These are phyloP conservation scores for Metschnikowia drakensbergensis DNA, from an alignment of 805 yeast genomes.

Conservation along the genomic window DNA sequence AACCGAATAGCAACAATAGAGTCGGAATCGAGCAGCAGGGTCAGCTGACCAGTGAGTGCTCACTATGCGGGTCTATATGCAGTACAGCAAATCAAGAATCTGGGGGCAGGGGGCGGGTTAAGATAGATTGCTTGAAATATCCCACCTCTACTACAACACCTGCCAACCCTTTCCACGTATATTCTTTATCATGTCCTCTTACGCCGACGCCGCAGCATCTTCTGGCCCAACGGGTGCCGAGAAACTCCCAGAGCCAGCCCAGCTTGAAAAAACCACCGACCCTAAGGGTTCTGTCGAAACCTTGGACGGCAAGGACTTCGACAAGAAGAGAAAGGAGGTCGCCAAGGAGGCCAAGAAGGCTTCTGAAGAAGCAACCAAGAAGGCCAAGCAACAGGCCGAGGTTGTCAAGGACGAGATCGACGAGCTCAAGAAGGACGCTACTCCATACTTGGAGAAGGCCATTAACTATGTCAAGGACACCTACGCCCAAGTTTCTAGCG, in stretches of 20 bases:
- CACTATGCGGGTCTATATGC: constrained; percentile 8
- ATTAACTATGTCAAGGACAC: constrained; percentile 20
- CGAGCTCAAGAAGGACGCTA: constrained; percentile 22
- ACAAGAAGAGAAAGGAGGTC: constrained; percentile 26
- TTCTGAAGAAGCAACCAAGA: constrained; percentile 19
- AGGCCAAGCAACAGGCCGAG: constrained; percentile 21
- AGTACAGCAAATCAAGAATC: constrained; percentile 17
- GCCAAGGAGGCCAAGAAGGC: constrained; percentile 18
- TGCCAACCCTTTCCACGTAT: background rate
- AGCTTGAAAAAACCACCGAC: constrained; percentile 21
- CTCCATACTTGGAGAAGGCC: constrained; percentile 22
- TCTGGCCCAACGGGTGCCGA: constrained; percentile 32
- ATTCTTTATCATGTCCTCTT: constrained; percentile 16
- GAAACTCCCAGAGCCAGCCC: constrained; percentile 29
- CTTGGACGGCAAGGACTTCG: constrained; percentile 21
- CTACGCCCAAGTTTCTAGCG: constrained; percentile 15
- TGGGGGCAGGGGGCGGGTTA: constrained; percentile 13
- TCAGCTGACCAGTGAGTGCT: constrained; percentile 5
- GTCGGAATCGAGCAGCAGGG: background rate
- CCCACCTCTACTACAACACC: background rate
- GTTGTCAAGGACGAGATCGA: constrained; percentile 19
- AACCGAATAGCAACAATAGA: constrained; percentile 3
- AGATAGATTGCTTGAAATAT: constrained; percentile 1
- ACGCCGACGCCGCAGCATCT: constrained; percentile 43
- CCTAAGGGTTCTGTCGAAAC: constrained; percentile 25